phyloP scores from a whole-genome alignment of 2,329 filamentous ascomycete species.

The Cercospora canescens region DNA sequence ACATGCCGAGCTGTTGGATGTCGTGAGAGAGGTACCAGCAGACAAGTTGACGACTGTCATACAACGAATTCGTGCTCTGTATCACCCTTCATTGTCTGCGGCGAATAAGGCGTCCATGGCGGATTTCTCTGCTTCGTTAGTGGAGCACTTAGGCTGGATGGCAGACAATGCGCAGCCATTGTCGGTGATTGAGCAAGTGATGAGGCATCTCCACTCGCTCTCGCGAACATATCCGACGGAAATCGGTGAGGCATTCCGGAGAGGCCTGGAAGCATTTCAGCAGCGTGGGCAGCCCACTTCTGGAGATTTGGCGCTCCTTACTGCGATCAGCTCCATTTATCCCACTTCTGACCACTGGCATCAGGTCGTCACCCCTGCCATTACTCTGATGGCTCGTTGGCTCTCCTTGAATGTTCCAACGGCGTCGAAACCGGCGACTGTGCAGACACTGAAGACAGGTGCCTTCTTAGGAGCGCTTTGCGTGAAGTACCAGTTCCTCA shows the following conservation, averaged over 20 bases:
- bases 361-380: constrained; percentile 86
- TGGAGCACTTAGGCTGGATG: constrained; percentile 65
- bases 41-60: constrained; percentile 74
- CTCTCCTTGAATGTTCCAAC: constrained; percentile 68
- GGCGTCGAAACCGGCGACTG: constrained; percentile 64
- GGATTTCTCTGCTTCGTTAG: constrained; percentile 65
- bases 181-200: constrained; percentile 71
- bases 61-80: constrained; percentile 86
- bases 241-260: constrained; percentile 74
- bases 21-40: constrained; percentile 61
- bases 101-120: constrained; percentile 82
- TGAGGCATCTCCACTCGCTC: constrained; percentile 89
- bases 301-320: constrained; percentile 83
- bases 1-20: constrained; percentile 69
- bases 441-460: constrained; percentile 69
- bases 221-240: constrained; percentile 80
- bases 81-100: constrained; percentile 82
- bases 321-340: constrained; percentile 80
- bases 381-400: constrained; percentile 80
- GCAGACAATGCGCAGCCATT: constrained; percentile 57
- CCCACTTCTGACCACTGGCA: constrained; percentile 98
- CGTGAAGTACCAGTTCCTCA: constrained; percentile 77
- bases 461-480: constrained; percentile 77
- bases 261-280: constrained; percentile 63
- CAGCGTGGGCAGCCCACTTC: constrained; percentile 54